A percentile compares a stretch with the other conserved stretches of the same genome.
phyloP scores from a whole-genome alignment of 208 protist species.

The Crithidia acanthocephali region DNA sequence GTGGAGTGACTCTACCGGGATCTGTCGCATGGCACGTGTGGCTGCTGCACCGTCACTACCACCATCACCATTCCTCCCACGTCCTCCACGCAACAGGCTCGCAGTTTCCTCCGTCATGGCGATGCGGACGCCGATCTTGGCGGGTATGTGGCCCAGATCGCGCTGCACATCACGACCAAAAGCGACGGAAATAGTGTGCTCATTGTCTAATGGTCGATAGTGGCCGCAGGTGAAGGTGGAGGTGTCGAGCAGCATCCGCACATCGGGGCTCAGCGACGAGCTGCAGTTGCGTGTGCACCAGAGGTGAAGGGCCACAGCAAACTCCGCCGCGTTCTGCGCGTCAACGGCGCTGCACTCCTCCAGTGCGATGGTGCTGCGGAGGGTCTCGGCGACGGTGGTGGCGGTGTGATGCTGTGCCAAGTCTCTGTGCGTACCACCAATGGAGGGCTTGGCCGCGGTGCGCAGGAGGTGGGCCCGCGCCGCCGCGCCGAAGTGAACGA shows the following conservation, averaged over 20 bases:
- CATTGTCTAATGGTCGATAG: conserved; percentile 10
- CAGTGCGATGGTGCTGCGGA: background rate
- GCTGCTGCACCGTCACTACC: no score
- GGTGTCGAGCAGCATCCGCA: conserved; percentile 33
- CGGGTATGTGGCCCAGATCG: conserved; percentile 32
- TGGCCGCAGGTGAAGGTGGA: conserved; percentile 27
- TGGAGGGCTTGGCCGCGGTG: no score
- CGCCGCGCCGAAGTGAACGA: conserved; percentile 29
- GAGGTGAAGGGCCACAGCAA: no score
- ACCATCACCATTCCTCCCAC: no score
- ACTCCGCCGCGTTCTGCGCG: background rate
- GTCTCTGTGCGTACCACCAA: no score
- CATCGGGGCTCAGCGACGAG: conserved; percentile 10
- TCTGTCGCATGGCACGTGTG: background rate
- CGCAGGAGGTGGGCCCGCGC: conserved; percentile 5
- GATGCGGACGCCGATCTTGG: conserved; percentile 29
- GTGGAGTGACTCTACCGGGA: background rate
- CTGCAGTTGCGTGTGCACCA: no score
- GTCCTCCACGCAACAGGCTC: conserved; percentile 33
- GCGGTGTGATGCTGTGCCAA: background rate
- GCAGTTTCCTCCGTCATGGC: conserved; percentile 52
- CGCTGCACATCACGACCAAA: conserved; percentile 37
- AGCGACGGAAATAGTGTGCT: conserved; percentile 30
- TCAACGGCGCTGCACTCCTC: conserved; percentile 4
- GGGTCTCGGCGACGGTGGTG: background rate